Conservation (phyloP, 345 rosid genomes). For the Ceriops tagal region DNA sequence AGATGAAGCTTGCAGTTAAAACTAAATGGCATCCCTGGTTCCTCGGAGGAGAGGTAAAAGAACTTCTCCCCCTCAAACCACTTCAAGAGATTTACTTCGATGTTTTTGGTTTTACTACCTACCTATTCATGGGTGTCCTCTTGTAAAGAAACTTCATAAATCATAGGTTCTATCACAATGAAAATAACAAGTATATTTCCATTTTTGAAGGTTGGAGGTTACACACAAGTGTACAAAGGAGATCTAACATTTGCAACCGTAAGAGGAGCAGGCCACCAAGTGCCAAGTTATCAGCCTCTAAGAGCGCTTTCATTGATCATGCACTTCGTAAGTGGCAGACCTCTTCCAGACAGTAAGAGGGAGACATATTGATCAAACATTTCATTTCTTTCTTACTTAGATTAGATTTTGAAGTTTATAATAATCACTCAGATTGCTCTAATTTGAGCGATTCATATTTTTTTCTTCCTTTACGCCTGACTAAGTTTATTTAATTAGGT, state of each 20-base stretch:
- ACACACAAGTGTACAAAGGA: constrained; percentile 64
- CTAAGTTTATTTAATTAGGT: no score
- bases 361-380: not conserved
- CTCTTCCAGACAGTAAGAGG: constrained; percentile 50
- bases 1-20: constrained; percentile 50
- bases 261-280: constrained; percentile 89
- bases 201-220: constrained; percentile 61
- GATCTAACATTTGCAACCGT: constrained; percentile 72
- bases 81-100: no score
- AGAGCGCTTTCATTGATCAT: constrained; percentile 66
- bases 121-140: no score
- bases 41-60: constrained; percentile 48
- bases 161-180: no score
- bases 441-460: no score
- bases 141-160: no score
- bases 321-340: constrained; percentile 60
- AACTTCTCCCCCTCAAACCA: not conserved
- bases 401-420: not conserved
- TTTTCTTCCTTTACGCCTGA: no score
- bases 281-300: constrained; percentile 79
- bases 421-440: no score
- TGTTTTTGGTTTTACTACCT: no score
- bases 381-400: constrained; percentile 2
- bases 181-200: no score
- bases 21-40: constrained; percentile 87